phyloP scores from a whole-genome alignment of 2,329 filamentous ascomycete genomes.

The Neonectria ditissima region DNA sequence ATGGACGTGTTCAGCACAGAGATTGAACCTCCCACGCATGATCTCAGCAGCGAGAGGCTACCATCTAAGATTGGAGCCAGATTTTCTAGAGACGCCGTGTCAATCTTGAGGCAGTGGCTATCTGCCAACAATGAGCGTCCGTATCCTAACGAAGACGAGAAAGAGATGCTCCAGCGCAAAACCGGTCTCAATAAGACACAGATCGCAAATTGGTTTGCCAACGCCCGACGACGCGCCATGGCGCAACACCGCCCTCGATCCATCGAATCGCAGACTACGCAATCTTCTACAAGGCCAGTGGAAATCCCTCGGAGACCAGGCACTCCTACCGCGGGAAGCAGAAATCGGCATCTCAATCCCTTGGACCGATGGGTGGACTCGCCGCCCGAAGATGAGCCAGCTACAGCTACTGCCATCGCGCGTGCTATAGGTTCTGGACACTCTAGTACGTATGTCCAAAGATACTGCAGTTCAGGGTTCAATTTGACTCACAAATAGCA shows the following conservation, averaged over 20 bases:
- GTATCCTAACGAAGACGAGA: conserved; percentile 87
- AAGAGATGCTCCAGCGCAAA: conserved; percentile 75
- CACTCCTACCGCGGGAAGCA: conserved; percentile 49
- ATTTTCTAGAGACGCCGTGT: not conserved
- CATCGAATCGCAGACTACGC: not conserved
- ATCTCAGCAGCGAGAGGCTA: too few relatives aligned
- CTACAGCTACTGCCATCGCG: conserved; percentile 47
- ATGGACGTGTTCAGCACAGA: too few relatives aligned
- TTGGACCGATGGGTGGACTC: conserved; percentile 50
- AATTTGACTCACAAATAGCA: not conserved
- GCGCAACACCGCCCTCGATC: conserved; percentile 39
- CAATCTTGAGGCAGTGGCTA: conserved; percentile 81
- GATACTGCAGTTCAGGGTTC: too few relatives aligned
- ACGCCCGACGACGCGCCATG: conserved; percentile 82
- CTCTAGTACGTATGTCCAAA: conserved; percentile 11
- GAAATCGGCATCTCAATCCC: conserved; percentile 37
- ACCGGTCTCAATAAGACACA: conserved; percentile 82
- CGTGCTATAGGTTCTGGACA: conserved; percentile 41
- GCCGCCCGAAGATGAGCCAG: conserved; percentile 49
- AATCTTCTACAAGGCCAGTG: conserved; percentile 52
- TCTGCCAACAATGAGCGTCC: conserved; percentile 79
- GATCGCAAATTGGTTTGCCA: conserved; percentile 89
- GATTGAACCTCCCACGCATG: too few relatives aligned
- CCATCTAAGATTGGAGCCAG: not conserved
- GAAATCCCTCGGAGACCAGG: conserved; percentile 62